These are phyloP conservation scores for Fusarium sublunatum DNA, from an alignment of 2,329 filamentous ascomycete species.

Conservation along the genomic window DNA sequence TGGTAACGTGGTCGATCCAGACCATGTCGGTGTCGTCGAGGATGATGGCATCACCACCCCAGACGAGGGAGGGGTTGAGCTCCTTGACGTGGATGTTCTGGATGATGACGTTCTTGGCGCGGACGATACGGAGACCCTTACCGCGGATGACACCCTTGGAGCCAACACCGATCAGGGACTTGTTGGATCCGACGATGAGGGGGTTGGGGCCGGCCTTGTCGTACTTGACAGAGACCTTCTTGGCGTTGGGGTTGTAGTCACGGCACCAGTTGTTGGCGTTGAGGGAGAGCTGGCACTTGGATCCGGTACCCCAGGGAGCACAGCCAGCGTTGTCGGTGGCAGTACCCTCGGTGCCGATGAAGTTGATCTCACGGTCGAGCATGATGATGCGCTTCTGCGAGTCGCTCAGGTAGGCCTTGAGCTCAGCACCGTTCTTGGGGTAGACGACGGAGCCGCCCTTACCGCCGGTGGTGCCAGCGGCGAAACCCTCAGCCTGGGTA, in stretches of 20 bases:
- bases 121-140: constrained; percentile 64
- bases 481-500: constrained; percentile 57
- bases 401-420: constrained; percentile 67
- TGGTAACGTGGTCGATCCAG: constrained; percentile 67
- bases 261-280: constrained; percentile 69
- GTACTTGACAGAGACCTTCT: constrained; percentile 58
- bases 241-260: constrained; percentile 66
- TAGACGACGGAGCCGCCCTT: constrained; percentile 65
- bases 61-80: constrained; percentile 68
- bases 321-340: constrained; percentile 64
- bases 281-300: constrained; percentile 68
- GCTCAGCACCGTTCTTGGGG: constrained; percentile 64
- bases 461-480: constrained; percentile 68
- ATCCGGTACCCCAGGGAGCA: constrained; percentile 66
- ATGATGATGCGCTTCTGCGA: constrained; percentile 66
- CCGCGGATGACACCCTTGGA: constrained; percentile 66
- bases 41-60: constrained; percentile 69
- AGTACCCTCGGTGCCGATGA: constrained; percentile 65
- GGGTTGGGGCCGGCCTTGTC: constrained; percentile 64
- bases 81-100: constrained; percentile 68
- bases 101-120: constrained; percentile 67
- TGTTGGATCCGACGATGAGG: constrained; percentile 67
- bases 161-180: constrained; percentile 66
- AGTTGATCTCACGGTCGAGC: constrained; percentile 67
- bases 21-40: constrained; percentile 59